Evolutionary conservation across 805 yeast genomes (phyloP), one percentile per base, ranked within the genome.

Genomic region (Wickerhamomyces alni): DNA sequence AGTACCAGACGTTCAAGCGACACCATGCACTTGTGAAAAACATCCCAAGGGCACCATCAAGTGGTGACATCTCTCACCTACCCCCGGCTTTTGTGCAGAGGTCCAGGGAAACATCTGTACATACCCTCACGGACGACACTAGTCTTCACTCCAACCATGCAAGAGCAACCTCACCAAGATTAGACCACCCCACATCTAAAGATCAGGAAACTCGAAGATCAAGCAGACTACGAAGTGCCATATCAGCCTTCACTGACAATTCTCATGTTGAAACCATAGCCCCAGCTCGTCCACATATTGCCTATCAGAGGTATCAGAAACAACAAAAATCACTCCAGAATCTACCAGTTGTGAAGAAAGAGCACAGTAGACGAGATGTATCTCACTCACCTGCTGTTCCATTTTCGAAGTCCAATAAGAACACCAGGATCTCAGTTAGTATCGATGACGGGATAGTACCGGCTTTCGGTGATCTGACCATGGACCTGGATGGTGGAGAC

Each of bases 401-500:
- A 9, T 6, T 7, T 7, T 7, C 24, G 9, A 21, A 21, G 24
- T 9, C 24, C 24, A 21, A 6, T 6, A 21, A 21, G 24, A 32
- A 48, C 6, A 32, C 25, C 30, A 42, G 43, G 10, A 32, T 35
- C 2, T 32, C 46, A 2, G 45, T 52, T 4, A 37, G 48, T 1
- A 46, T 51, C 51, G 48, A 43, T 10, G 46, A 50, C 33, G 58
- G 47, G 9, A 17, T 52, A 24, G 43, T 53, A 2, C 58, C 58
- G 1, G 58, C 58, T 3, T 53, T 53, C 33, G 47, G 44, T 24
- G 48, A 44, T 21, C 30, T 53, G 41, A 50, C 44, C 29, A 51
- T 53, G 41, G 58, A 52, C 19, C 9, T 53, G 24, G 24, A 21
- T 7, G 24, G 24, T 4, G 52, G 31, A 16, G 40, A 40, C 4